Conservation (phyloP, 139 green algal genomes). For the Bryopsis sp. region DNA sequence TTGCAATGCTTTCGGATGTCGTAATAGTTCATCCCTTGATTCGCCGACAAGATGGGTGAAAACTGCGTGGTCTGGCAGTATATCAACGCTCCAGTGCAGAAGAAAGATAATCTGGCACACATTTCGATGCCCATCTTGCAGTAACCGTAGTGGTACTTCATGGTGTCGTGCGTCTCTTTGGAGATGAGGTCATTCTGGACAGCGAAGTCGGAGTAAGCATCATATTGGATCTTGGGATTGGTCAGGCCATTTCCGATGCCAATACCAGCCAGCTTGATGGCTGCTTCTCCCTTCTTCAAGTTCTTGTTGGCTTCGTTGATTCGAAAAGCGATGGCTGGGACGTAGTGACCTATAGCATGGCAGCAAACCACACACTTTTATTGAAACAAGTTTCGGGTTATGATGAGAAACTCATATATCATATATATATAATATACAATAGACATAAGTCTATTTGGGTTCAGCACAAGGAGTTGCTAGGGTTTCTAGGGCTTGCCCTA, state of each 20-base stretch:
- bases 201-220: constrained; percentile 40
- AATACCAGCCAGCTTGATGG: not conserved
- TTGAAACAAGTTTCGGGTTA: no score
- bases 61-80: constrained; percentile 7
- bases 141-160: no score
- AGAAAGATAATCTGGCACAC: not conserved
- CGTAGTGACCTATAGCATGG: no score
- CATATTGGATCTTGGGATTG: constrained; percentile 32
- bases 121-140: not conserved
- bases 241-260: not conserved
- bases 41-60: not conserved
- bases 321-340: not conserved
- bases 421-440: no score
- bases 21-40: not conserved
- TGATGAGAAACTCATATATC: no score
- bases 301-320: constrained; percentile 22
- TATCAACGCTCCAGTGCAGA: not conserved
- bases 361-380: no score
- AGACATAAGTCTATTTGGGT: no score
- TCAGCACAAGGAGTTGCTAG: no score
- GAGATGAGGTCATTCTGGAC: constrained; percentile 23
- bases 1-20: not conserved
- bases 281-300: constrained; percentile 17
- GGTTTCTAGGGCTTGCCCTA: no score
- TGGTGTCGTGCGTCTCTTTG: not conserved